Conservation (phyloP, 2,329 filamentous ascomycete species). For the Phialocephala sp. region DNA sequence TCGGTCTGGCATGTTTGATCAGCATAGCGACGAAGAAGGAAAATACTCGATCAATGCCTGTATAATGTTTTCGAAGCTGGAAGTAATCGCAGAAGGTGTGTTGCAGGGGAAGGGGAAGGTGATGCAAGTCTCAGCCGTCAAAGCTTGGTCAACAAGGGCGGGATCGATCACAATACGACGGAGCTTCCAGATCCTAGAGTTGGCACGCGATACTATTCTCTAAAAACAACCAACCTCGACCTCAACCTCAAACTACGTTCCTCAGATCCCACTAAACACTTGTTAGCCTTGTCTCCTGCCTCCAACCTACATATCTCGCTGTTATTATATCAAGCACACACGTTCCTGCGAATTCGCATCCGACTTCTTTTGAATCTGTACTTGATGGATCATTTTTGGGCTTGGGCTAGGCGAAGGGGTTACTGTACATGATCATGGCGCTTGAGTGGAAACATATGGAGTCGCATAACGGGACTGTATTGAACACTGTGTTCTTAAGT, state of each 20-base stretch:
- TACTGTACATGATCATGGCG: neutral
- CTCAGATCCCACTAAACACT: neutral
- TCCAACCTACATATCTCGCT: neutral
- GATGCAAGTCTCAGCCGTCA: too few relatives aligned
- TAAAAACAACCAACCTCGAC: too few relatives aligned
- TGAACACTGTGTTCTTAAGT: neutral
- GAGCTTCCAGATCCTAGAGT: too few relatives aligned
- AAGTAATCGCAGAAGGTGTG: neutral
- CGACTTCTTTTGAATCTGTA: neutral
- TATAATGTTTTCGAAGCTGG: neutral
- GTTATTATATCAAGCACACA: neutral
- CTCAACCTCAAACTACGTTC: neutral
- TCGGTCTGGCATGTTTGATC: constrained; percentile 12
- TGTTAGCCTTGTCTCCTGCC: neutral
- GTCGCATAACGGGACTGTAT: neutral
- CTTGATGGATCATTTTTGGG: neutral
- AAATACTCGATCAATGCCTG: neutral
- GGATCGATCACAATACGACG: too few relatives aligned
- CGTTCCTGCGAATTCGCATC: neutral
- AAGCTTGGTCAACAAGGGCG: too few relatives aligned
- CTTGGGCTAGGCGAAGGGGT: neutral
- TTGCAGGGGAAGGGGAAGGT: too few relatives aligned
- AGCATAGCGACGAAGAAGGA: constrained; percentile 2
- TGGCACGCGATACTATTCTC: too few relatives aligned
- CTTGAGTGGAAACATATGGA: neutral